Evolutionary conservation across 2,329 filamentous ascomycete genomes (phyloP).

Genomic region (Hymenoscyphus salicellus): DNA sequence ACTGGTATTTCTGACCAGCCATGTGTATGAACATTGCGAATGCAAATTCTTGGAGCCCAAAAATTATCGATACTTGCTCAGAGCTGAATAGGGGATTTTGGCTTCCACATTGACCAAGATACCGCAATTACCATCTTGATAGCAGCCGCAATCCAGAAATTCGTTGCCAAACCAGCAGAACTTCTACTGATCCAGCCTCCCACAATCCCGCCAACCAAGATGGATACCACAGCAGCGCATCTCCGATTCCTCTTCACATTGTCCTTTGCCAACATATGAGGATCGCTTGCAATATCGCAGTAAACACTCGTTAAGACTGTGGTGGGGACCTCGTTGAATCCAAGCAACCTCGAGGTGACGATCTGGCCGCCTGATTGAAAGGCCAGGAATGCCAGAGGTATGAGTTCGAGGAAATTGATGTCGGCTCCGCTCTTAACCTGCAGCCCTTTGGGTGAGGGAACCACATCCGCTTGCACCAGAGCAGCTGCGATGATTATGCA

Average conservation of each 20-base stretch:
- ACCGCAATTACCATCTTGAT: conserved; percentile 56
- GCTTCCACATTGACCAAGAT: conserved; percentile 60
- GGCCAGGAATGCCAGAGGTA: conserved; percentile 48
- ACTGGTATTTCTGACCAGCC: not conserved
- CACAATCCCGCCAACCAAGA: conserved; percentile 52
- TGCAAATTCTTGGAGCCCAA: not conserved
- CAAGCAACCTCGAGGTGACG: conserved; percentile 67
- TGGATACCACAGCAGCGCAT: conserved; percentile 47
- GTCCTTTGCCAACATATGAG: conserved; percentile 44
- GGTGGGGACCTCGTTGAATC: conserved; percentile 69
- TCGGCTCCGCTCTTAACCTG: conserved; percentile 27
- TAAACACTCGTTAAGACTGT: conserved; percentile 80
- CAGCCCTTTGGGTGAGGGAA: conserved; percentile 43
- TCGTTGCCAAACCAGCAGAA: conserved; percentile 48
- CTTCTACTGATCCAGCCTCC: conserved; percentile 55
- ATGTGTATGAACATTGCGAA: not conserved
- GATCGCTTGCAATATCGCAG: conserved; percentile 73
- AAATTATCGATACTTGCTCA: not conserved
- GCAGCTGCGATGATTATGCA: conserved; percentile 52
- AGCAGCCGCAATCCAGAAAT: conserved; percentile 43
- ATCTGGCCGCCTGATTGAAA: conserved; percentile 79
- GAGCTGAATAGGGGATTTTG: conserved; percentile 18
- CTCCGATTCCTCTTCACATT: conserved; percentile 55
- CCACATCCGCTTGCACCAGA: conserved; percentile 47
- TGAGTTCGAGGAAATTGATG: conserved; percentile 42